phyloP scores from a whole-genome alignment of 179 eudicot genomes.

The Dionaea muscipula region DNA sequence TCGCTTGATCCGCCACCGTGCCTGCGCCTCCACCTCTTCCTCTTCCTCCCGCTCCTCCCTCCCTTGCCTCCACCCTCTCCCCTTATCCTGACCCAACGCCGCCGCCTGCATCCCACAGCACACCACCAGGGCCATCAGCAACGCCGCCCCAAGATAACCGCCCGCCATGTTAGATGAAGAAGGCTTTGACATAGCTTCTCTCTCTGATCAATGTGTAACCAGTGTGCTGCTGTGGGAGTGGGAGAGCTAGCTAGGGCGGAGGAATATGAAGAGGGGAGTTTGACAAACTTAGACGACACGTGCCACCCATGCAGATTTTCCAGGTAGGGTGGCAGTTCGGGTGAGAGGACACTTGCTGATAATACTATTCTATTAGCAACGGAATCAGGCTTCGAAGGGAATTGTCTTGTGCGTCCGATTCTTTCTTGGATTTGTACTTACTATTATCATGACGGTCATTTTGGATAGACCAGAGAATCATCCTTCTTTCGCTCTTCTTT shows the following conservation, averaged over 20 bases:
- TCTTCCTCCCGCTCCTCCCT: conserved; percentile 7
- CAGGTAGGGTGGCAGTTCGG: background rate
- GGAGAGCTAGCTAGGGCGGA: background rate
- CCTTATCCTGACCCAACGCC: conserved; percentile 10
- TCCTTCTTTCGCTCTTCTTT: too few species aligned
- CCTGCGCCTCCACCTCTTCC: conserved; percentile 1
- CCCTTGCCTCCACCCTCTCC: conserved; percentile 5
- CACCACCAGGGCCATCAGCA: conserved; percentile 19
- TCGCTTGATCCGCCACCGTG: background rate
- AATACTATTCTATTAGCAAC: too few species aligned
- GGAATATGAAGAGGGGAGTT: background rate
- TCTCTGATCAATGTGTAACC: too few species aligned
- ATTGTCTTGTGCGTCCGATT: too few species aligned
- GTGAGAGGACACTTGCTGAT: background rate
- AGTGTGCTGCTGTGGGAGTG: background rate
- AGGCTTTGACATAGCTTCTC: background rate
- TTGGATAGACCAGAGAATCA: too few species aligned
- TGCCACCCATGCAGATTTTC: conserved; percentile 21
- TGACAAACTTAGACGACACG: conserved; percentile 11
- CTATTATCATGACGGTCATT: too few species aligned
- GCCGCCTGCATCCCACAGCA: conserved; percentile 17
- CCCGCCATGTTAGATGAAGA: conserved; percentile 4
- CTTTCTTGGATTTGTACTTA: too few species aligned
- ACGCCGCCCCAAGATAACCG: conserved; percentile 10
- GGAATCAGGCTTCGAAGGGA: too few species aligned